phyloP scores from a whole-genome alignment of 2,329 filamentous ascomycete species.

The Diaporthe batatas region DNA sequence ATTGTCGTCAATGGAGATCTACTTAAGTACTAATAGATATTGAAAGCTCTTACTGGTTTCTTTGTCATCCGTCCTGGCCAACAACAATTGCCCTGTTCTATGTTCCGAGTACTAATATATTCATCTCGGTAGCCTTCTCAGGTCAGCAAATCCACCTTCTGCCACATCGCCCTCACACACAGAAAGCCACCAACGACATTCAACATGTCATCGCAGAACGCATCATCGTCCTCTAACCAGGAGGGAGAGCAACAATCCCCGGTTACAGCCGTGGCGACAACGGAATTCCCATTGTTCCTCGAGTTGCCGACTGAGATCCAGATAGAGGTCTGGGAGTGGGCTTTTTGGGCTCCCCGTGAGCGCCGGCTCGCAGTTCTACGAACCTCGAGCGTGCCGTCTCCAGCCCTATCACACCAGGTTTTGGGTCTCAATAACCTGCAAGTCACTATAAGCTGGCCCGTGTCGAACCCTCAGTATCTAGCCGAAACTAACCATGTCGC shows the following conservation, averaged over 20 bases:
- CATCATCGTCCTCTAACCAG: not conserved
- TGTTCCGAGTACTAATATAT: not conserved
- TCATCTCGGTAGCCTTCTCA: not conserved
- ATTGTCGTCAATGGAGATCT: not conserved
- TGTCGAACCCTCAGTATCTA: not conserved
- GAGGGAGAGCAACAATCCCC: not conserved
- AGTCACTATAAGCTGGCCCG: not conserved
- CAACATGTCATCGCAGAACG: not conserved
- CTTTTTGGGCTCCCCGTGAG: not conserved
- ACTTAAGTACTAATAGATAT: too few relatives aligned
- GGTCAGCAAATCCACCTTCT: not conserved
- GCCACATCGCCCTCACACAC: not conserved
- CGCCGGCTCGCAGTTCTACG: not conserved
- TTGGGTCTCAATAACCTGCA: not conserved
- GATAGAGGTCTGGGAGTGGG: not conserved
- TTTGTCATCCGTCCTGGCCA: not conserved
- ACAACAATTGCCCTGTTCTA: not conserved
- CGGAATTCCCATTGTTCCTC: not conserved
- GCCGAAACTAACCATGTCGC: not conserved
- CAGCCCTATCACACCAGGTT: not conserved
- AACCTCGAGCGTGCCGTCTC: not conserved
- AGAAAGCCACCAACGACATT: not conserved
- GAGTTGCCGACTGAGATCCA: not conserved
- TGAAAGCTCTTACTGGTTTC: too few relatives aligned
- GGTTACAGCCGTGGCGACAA: not conserved